Base-by-base conservation (phyloP, 2,329 filamentous ascomycete species). In the Aquanectria penicillioides region DNA sequence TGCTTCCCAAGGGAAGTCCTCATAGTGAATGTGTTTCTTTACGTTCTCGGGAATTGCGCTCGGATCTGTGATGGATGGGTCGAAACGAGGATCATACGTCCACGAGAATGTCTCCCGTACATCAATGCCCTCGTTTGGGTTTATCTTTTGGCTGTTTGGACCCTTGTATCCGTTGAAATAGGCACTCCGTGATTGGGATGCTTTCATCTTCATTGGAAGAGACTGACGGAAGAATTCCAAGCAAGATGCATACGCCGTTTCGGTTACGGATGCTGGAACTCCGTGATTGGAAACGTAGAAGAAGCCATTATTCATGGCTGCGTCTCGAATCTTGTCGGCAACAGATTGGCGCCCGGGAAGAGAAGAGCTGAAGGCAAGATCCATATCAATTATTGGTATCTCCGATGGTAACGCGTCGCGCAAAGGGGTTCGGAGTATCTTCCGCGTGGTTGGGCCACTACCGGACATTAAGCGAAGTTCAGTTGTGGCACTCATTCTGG, bases 321-420 rank as follows among this genome's bases (percentile, higher is more conserved):
- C 49, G 18, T 20, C 20, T 7, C 28, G 37, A n/a, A 52, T 52
- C 29, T 52, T 26, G 9, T 12, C 28, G 20, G 49, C 49, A 13
- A 52, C 49, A 3, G 20, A 25, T n/a, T 31, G 20, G n/a, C 49
- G 37, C 18, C 34, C 37, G 20, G 26, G 34, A 6, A 34, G 13
- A 12, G 7, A 25, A 6, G 25, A 25, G 22, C 37, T 43, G 10
- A 43, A 43, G 3, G 23, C 28, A 26, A n/a, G 26, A 7, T 18
- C 25, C 10, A 52, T 20, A 29, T 52, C 49, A 22, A 52, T 36
- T n/a, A 52, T 20, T n/a, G 49, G 49, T n/a, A 52, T 52, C 22
- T 52, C 49, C 12, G 51, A 37, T 6, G 46, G 46, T 12, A 33
- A n/a, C 31, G 46, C 46, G 29, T 49, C 46, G 26, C 46, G 25